Evolutionary conservation across 2,329 filamentous ascomycete species (phyloP), one percentile per base, ranked within the genome.

Genomic region (Mycosphaerelloides madeirae): DNA sequence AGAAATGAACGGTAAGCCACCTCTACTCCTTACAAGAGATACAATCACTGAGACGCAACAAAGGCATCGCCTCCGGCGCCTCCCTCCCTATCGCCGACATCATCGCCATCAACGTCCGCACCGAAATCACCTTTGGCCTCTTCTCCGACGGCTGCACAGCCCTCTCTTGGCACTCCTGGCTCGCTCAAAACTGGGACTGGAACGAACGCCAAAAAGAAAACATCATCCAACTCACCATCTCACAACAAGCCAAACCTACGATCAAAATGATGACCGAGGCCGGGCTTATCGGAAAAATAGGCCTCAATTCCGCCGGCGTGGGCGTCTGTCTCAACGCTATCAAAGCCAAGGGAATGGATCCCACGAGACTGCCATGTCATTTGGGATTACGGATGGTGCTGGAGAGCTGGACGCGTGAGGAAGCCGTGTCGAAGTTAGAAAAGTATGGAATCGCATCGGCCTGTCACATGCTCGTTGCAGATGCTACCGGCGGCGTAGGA

Each of bases 211-310:
- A 82, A 45, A 69, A 68, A 15, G 52, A 62, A 9, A 78, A 79
- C 49, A 63, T 80, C 0, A 59, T 79, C 36, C 54, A 73, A 25
- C 68, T 72, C 14, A 69, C 69, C 29, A 73, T 79, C 38, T 57
- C 60, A 1, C 70, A 73, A 37, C 49, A 56, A 1, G 55, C 49
- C 6, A 71, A 72, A 20, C 76, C 77, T 0, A 65, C 65, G 1
- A 72, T 81, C 44, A 61, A 72, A 13, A 79, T 78, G 66, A 67
- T 81, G 16, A 81, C 78, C 0, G 79, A 82, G 56, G 77, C 73
- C 0, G 79, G 79, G 12, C 72, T 82, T 16, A 73, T 84, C 28
- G 80, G 79, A 12, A 85, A 85, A 61, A 83, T 84, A 16, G 81
- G 81, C 0, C 68, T 84, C 52, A 85, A 85, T 55, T 67, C 65